A percentile compares a stretch with the other conserved stretches of the same genome.
These are phyloP conservation scores for Kurtzmaniella quercitrusa DNA, from an alignment of 1,139 yeast genomes.

Conservation along the genomic window DNA sequence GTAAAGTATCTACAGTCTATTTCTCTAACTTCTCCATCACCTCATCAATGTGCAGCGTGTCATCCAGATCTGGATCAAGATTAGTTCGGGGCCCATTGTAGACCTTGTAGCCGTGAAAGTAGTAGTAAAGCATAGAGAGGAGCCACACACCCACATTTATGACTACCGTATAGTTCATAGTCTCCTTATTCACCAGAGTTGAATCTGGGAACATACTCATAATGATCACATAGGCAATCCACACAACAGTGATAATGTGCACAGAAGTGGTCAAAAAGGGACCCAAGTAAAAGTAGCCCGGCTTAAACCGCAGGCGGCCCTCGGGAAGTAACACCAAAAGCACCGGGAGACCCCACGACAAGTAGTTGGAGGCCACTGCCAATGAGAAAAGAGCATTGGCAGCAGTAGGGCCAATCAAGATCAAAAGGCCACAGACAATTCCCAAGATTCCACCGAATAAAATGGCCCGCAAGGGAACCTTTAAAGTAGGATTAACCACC, in stretches of 20 bases:
- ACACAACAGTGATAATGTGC: conserved; percentile 20
- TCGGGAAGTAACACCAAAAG: conserved; percentile 37
- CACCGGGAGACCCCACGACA: conserved; percentile 40
- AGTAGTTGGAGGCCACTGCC: conserved; percentile 42
- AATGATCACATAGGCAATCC: conserved; percentile 29
- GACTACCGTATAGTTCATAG: conserved; percentile 36
- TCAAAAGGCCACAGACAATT: conserved; percentile 14
- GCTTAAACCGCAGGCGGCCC: conserved; percentile 44
- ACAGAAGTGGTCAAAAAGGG: conserved; percentile 33
- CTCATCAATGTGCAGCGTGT: neutral
- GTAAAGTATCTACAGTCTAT: too few species aligned
- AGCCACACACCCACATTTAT: conserved; percentile 36
- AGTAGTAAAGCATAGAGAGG: conserved; percentile 24
- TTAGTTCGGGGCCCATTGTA: conserved; percentile 36
- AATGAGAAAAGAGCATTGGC: conserved; percentile 36
- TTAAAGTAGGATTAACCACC: conserved; percentile 14
- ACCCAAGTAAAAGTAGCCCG: conserved; percentile 66
- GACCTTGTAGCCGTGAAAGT: conserved; percentile 22
- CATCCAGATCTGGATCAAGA: conserved; percentile 13
- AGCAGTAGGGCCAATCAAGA: conserved; percentile 24
- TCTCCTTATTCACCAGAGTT: conserved; percentile 20
- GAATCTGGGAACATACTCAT: conserved; percentile 38
- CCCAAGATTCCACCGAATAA: conserved; percentile 13
- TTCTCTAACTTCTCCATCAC: neutral
- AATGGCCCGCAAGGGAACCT: conserved; percentile 18